Conservation (phyloP, 768 basidiomycete genomes). For the Panaeolus cyanescens region DNA sequence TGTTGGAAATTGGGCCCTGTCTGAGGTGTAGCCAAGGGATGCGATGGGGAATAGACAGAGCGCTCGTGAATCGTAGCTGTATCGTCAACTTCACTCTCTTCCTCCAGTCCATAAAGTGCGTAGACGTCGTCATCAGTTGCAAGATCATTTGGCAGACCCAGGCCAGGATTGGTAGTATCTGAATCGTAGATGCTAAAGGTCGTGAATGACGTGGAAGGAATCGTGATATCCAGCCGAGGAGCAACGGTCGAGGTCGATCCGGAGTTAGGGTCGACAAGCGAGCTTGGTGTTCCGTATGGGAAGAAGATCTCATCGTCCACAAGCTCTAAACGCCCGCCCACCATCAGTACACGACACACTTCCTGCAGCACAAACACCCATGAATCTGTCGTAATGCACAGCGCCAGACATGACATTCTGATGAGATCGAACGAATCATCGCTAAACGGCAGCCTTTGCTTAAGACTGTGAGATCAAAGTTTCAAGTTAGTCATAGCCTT, state of each 20-base stretch:
- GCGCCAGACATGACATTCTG: slow-evolving; percentile 67
- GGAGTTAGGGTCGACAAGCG: slow-evolving; percentile 8
- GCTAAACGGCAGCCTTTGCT: slow-evolving; percentile 59
- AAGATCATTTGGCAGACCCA: slow-evolving; percentile 22
- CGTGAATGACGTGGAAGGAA: slow-evolving; percentile 26
- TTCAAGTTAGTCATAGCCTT: not conserved
- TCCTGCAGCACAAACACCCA: slow-evolving; percentile 67
- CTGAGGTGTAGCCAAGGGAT: slow-evolving; percentile 4
- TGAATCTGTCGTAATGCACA: slow-evolving; percentile 55
- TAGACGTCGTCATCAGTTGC: slow-evolving; percentile 22
- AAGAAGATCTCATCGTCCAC: slow-evolving; percentile 72
- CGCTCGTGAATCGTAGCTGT: slow-evolving; percentile 21
- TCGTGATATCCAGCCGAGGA: slow-evolving; percentile 22
- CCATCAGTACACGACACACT: slow-evolving; percentile 59
- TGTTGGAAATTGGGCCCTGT: not conserved
- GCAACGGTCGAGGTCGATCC: slow-evolving; percentile 13
- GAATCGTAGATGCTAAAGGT: slow-evolving; percentile 26
- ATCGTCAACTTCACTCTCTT: slow-evolving; percentile 31
- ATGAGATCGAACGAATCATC: slow-evolving; percentile 68
- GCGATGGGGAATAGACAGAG: not conserved
- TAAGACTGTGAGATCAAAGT: slow-evolving; percentile 41
- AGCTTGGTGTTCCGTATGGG: slow-evolving; percentile 43
- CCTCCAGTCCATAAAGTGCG: slow-evolving; percentile 23
- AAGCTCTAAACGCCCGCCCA: slow-evolving; percentile 66
- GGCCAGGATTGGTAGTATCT: slow-evolving; percentile 22